Conservation (phyloP, 140 eudicot genomes). For the Senecio squalidus region DNA sequence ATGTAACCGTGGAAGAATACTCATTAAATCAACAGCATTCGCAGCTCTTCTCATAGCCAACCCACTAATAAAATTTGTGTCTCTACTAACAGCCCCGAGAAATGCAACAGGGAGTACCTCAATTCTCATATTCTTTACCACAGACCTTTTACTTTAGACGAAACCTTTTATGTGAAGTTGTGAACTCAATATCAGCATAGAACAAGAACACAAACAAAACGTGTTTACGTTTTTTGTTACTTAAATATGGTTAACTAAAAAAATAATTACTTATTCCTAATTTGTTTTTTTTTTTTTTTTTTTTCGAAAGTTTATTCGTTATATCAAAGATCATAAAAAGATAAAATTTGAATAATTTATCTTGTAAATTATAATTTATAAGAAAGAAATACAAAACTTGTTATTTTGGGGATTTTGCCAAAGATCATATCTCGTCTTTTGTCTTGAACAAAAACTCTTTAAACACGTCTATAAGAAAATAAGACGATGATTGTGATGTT, state of each 20-base stretch:
- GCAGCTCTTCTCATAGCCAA: no score
- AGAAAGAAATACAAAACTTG: neutral
- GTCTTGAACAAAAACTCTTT: neutral
- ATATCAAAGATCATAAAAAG: no score
- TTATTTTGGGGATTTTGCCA: neutral
- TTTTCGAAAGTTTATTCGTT: no score
- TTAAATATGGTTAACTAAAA: neutral
- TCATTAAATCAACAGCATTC: no score
- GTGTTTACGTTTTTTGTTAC: slow-evolving; percentile 3
- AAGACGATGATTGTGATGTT: slow-evolving; percentile 12
- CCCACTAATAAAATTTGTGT: no score
- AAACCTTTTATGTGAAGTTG: slow-evolving; percentile 10
- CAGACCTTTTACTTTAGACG: neutral
- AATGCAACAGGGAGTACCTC: neutral
- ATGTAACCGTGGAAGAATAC: no score
- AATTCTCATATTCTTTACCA: neutral
- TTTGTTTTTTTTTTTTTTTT: no score
- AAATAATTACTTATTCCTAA: neutral
- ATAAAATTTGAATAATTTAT: no score
- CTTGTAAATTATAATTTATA: no score
- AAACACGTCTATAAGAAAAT: neutral
- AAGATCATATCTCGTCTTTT: neutral
- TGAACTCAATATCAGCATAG: slow-evolving; percentile 9
- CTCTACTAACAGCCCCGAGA: no score
- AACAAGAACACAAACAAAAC: slow-evolving; percentile 10